Base-by-base conservation (phyloP, 768 basidiomycete genomes). In the Boletus rufocinnamomeus region DNA sequence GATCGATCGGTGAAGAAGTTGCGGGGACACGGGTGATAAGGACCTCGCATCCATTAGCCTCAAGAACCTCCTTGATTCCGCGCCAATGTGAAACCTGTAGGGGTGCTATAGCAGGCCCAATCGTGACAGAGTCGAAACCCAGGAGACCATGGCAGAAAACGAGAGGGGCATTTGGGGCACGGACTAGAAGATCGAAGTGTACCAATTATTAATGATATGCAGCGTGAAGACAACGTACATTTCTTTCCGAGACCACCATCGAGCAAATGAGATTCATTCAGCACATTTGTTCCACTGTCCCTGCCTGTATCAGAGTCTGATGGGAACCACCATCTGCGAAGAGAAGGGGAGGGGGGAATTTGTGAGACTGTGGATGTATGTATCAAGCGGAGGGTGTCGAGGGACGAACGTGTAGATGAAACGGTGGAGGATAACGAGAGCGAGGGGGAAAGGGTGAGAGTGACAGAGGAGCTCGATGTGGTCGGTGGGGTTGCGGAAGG, bases 81-180 rank as follows among this genome's bases (percentile, higher is more conserved):
- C 96, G 84, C 97, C 97, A 99, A 72, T 99, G 95, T 2, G 89
- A 82, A 43, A 99, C 93, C 67, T 95, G 86, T 19, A 98, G 66
- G 5, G 93, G 87, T 14, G 88, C 86, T 56, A 88, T 90, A 46
- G 87, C 76, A 2, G 82, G 86, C 1, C 90, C 89, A 25, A 93
- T 87, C 3, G 85, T 89, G 63, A 95, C 83, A 0, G 86, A 87
- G 69, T 95, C 93, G 62, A 95, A 95, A 1, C 93, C 93, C 9
- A 98, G 81, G 1, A 97, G 82, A 10, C 95, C 96, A 69, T 98
- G 96, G 64, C 96, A 98, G 74, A 98, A 98, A 2, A 98, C 89
- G 46, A 98, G 75, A 0, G 96, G 96, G 61, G 93, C 85, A 58
- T 82, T 82, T 0, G 95, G 89, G 1, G 91, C 79, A 6, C 83